Percentiles rank a stretch among this genome's conserved stretches.
Conservation (phyloP, 2,329 filamentous ascomycete genomes). For the Hypoxylon sp. region DNA sequence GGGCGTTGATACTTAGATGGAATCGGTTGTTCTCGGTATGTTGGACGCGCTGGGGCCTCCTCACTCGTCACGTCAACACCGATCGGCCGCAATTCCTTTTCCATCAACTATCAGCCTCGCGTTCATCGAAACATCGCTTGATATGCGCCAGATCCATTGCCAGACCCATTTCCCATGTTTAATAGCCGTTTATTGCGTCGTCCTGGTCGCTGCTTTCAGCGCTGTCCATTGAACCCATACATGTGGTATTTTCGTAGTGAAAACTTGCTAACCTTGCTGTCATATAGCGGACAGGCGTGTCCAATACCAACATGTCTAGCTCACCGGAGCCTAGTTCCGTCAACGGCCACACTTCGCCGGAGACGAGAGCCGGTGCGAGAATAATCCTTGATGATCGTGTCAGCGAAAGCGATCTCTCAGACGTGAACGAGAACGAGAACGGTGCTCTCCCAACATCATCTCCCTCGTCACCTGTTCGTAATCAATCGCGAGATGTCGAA, state of each 20-base stretch:
- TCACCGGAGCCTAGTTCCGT: constrained; percentile 73
- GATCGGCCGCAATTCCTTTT: constrained; percentile 59
- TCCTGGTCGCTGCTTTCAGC: constrained; percentile 55
- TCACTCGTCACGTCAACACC: constrained; percentile 43
- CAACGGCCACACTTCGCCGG: constrained; percentile 76
- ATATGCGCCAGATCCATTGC: constrained; percentile 54
- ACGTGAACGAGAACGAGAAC: constrained; percentile 71
- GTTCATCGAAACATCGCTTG: constrained; percentile 61
- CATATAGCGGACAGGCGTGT: constrained; percentile 72
- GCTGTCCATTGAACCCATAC: constrained; percentile 49
- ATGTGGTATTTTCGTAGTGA: constrained; percentile 43
- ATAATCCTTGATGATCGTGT: constrained; percentile 59
- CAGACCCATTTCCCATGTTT: constrained; percentile 57
- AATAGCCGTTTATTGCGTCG: constrained; percentile 54
- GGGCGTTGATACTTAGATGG: constrained; percentile 48
- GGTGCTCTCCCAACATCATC: constrained; percentile 62
- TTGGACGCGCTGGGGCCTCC: constrained; percentile 45
- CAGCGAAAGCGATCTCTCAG: constrained; percentile 83
- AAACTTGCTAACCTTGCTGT: constrained; percentile 63
- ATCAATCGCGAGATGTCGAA: constrained; percentile 56
- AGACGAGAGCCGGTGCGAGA: constrained; percentile 62
- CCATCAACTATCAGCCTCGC: constrained; percentile 64
- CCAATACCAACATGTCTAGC: constrained; percentile 70
- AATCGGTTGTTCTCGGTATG: constrained; percentile 48
- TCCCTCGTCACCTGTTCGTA: constrained; percentile 59